Evolutionary conservation across 192 early-diverging fungal species (phyloP).

Genomic region (Nowakowskiella sp.): DNA sequence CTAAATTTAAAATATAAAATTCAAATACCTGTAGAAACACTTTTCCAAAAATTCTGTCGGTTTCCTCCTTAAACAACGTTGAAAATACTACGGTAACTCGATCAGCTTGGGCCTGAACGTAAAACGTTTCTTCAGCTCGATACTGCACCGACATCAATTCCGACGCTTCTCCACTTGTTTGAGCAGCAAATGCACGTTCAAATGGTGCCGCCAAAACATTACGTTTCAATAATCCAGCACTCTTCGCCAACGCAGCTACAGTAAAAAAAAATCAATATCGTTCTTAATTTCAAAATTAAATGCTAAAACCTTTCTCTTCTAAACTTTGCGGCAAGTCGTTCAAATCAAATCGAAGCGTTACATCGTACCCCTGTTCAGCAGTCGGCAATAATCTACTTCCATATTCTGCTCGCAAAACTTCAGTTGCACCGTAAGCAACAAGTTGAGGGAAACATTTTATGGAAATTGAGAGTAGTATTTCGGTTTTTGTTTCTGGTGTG

Average conservation of each 20-base stretch:
- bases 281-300: constrained; percentile 8
- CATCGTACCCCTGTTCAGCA: constrained; percentile 64
- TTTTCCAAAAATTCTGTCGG: constrained; percentile 88
- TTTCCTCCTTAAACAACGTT: constrained; percentile 95
- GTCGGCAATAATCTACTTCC: constrained; percentile 52
- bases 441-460: constrained; percentile 84
- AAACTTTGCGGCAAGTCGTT: constrained; percentile 65
- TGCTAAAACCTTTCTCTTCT: constrained; percentile 55
- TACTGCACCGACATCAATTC: constrained; percentile 89
- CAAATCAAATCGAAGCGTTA: constrained; percentile 76
- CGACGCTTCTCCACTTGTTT: constrained; percentile 61
- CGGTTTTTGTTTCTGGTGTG: constrained; percentile 49
- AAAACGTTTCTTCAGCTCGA: constrained; percentile 89
- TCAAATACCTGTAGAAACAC: constrained; percentile 84
- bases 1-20: not conserved
- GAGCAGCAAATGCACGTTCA: constrained; percentile 79
- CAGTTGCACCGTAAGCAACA: constrained; percentile 67
- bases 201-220: constrained; percentile 92
- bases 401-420: constrained; percentile 79
- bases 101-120: constrained; percentile 82
- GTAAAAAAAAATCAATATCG: constrained; percentile 3
- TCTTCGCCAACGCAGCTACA: constrained; percentile 64
- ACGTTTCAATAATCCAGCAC: constrained; percentile 84
- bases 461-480: constrained; percentile 64
- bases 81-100: constrained; percentile 97